Conservation (phyloP, 306 rosid species). For the Hylodesmum podocarpum region DNA sequence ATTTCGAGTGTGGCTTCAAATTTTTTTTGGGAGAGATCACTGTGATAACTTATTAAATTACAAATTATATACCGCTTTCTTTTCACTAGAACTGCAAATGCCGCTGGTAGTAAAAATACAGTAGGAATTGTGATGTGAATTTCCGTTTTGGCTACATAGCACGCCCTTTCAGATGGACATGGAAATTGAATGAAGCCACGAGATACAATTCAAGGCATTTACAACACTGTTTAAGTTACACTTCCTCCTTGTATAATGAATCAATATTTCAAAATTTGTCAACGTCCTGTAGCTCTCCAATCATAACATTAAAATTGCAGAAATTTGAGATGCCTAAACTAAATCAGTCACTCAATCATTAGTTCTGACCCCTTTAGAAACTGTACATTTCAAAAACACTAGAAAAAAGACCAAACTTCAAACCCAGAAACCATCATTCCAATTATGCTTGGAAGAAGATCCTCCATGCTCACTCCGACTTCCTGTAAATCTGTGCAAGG, state of each 20-base stretch:
- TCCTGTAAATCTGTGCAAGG: constrained; percentile 67
- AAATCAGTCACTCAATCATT: constrained; percentile 49
- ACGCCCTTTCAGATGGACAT: neutral
- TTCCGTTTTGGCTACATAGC: neutral
- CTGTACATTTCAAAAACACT: constrained; percentile 75
- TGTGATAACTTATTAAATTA: neutral
- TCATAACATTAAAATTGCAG: constrained; percentile 41
- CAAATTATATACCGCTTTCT: neutral
- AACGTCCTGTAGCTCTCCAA: constrained; percentile 45
- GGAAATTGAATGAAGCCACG: neutral
- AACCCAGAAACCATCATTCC: constrained; percentile 57
- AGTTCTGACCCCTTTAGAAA: constrained; percentile 49
- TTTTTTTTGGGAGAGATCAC: no score
- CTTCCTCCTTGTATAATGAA: constrained; percentile 75
- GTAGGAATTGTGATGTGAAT: neutral
- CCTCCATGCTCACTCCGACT: constrained; percentile 96
- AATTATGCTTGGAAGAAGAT: constrained; percentile 50
- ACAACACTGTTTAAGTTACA: constrained; percentile 58
- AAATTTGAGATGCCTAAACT: constrained; percentile 53
- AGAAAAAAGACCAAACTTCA: constrained; percentile 25
- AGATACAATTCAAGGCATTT: constrained; percentile 46
- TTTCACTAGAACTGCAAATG: neutral
- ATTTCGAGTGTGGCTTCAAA: no score
- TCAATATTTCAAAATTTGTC: constrained; percentile 81
- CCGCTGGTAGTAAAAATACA: neutral